These are phyloP conservation scores for Psilocybe sp. DNA, from an alignment of 768 basidiomycete genomes.

Conservation along the genomic window DNA sequence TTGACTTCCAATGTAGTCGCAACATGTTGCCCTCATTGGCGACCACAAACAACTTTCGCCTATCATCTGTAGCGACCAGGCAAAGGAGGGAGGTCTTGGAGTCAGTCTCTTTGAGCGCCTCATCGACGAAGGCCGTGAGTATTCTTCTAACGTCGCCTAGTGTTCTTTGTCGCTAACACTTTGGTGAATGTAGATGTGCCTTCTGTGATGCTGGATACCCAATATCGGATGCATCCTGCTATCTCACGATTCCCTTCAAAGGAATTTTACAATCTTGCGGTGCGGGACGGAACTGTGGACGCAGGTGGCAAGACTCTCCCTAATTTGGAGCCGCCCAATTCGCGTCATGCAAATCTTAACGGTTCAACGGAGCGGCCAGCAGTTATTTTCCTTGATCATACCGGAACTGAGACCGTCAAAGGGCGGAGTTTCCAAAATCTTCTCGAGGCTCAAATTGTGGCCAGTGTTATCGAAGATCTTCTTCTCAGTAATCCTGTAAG, in stretches of 20 bases:
- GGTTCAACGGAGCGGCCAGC: conserved; percentile 36
- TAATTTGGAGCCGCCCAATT: conserved; percentile 59
- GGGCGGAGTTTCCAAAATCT: conserved; percentile 76
- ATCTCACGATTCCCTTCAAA: conserved; percentile 85
- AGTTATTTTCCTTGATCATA: conserved; percentile 83
- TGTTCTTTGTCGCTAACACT: conserved; percentile 1
- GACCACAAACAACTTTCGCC: conserved; percentile 96
- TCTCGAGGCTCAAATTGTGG: conserved; percentile 75
- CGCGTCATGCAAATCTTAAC: conserved; percentile 39
- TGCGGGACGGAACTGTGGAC: conserved; percentile 78
- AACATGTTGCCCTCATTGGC: conserved; percentile 87
- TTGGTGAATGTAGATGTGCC: conserved; percentile 59
- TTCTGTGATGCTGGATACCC: conserved; percentile 88
- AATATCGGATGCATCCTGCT: conserved; percentile 93
- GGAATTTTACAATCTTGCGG: conserved; percentile 73
- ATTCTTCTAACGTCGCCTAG: neutral
- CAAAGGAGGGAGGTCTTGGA: conserved; percentile 68
- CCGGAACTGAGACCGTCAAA: conserved; percentile 60
- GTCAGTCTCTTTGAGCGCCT: conserved; percentile 87
- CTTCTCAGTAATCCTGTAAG: conserved; percentile 70
- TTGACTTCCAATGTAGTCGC: conserved; percentile 46
- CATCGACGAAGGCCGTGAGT: conserved; percentile 77
- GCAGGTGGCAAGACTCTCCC: conserved; percentile 42
- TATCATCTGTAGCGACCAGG: conserved; percentile 76
- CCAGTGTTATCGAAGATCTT: conserved; percentile 80